phyloP scores from a whole-genome alignment of 768 basidiomycete species.

The Tricholoma flavovirens region DNA sequence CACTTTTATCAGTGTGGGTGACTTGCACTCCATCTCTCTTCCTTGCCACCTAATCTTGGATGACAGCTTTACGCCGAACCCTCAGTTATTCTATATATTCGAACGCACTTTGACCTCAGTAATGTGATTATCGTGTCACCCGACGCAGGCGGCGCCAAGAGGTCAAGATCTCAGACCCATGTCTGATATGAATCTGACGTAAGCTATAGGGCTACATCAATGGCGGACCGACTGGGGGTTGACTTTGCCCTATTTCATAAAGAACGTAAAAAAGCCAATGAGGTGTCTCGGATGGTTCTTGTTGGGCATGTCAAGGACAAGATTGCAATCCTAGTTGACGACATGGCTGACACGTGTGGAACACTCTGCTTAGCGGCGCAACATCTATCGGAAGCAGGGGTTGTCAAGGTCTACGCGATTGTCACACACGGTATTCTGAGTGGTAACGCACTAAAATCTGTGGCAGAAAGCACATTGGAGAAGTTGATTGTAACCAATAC shows the following conservation, averaged over 20 bases:
- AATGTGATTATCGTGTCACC: conserved; percentile 95
- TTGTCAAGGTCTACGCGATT: conserved; percentile 78
- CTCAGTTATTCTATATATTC: conserved; percentile 91
- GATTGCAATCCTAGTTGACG: conserved; percentile 92
- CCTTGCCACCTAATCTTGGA: background rate
- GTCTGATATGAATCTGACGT: conserved; percentile 7
- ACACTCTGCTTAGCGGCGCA: conserved; percentile 89
- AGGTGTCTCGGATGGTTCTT: conserved; percentile 91
- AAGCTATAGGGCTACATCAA: conserved; percentile 79
- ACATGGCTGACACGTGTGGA: conserved; percentile 97
- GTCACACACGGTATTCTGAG: conserved; percentile 96
- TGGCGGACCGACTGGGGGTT: conserved; percentile 92
- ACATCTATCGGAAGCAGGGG: conserved; percentile 87
- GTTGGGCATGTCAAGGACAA: conserved; percentile 93
- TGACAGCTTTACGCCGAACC: conserved; percentile 90
- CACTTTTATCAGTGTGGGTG: conserved; percentile 41
- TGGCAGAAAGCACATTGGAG: conserved; percentile 72
- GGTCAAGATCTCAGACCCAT: conserved; percentile 45
- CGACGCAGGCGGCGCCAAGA: conserved; percentile 97
- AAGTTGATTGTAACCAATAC: conserved; percentile 99
- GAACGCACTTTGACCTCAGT: conserved; percentile 78
- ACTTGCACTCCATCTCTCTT: conserved; percentile 2
- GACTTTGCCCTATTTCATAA: conserved; percentile 99
- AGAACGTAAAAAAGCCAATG: conserved; percentile 95
- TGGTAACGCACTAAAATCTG: conserved; percentile 74